Evolutionary conservation across 805 yeast genomes (phyloP).

Genomic region (Scheffersomyces amazonensis): DNA sequence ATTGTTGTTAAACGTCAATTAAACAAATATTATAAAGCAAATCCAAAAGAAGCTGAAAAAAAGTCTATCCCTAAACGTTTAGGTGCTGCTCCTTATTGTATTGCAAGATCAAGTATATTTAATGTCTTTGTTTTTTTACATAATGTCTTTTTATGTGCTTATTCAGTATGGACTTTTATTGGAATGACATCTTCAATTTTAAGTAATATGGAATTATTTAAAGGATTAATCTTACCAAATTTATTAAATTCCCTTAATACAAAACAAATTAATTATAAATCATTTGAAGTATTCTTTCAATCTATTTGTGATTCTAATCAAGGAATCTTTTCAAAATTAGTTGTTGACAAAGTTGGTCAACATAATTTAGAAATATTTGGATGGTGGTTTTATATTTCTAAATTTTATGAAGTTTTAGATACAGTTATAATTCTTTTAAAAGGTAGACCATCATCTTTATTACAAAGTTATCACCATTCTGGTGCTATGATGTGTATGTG

Average conservation of each 20-base stretch:
- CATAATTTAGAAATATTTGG: slow-evolving; percentile 54
- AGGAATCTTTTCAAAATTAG: slow-evolving; percentile 48
- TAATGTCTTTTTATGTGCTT: slow-evolving; percentile 59
- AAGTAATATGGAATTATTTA: slow-evolving; percentile 28
- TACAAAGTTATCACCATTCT: slow-evolving; percentile 75
- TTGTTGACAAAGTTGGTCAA: slow-evolving; percentile 12
- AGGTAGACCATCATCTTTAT: slow-evolving; percentile 62
- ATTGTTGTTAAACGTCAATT: slow-evolving; percentile 46
- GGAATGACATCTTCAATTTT: slow-evolving; percentile 59
- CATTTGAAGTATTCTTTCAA: slow-evolving; percentile 52
- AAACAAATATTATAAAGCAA: slow-evolving; percentile 7
- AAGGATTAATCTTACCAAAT: slow-evolving; percentile 8
- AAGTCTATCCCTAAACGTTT: slow-evolving; percentile 15
- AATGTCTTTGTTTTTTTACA: slow-evolving; percentile 57
- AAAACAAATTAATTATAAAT: slow-evolving; percentile 2
- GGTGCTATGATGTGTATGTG: slow-evolving; percentile 83
- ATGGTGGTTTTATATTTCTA: slow-evolving; percentile 65
- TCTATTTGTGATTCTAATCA: slow-evolving; percentile 57
- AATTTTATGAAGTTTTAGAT: slow-evolving; percentile 70
- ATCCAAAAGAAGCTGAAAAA: slow-evolving; percentile 10
- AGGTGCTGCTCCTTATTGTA: slow-evolving; percentile 51
- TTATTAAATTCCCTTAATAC: slow-evolving; percentile 2
- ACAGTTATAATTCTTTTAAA: slow-evolving; percentile 64
- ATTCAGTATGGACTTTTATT: slow-evolving; percentile 67
- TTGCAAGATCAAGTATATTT: slow-evolving; percentile 47